Evolutionary conservation across 306 rosid species (phyloP).

Genomic region (Cicer arietinum): DNA sequence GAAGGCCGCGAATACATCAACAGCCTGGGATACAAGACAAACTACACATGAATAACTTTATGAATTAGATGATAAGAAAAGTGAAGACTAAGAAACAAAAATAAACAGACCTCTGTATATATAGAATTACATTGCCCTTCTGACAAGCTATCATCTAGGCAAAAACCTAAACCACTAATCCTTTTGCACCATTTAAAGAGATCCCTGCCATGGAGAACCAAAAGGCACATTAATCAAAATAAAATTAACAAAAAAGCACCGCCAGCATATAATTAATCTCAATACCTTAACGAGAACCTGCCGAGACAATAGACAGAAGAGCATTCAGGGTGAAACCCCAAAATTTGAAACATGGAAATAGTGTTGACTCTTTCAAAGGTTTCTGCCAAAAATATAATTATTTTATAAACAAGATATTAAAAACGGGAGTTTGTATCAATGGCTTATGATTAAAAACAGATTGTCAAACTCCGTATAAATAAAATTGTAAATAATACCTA

Average conservation of each 20-base stretch:
- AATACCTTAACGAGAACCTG: conserved; percentile 82
- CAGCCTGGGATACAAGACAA: conserved; percentile 67
- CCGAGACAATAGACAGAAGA: conserved; percentile 53
- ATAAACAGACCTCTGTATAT: conserved; percentile 71
- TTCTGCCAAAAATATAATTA: conserved; percentile 55
- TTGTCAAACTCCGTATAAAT: neutral
- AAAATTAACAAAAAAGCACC: neutral
- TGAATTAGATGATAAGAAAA: conserved; percentile 5
- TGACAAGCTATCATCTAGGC: conserved; percentile 59
- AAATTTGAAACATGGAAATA: conserved; percentile 47
- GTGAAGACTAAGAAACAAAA: neutral
- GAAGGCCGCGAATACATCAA: conserved; percentile 85
- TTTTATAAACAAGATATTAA: conserved; percentile 9
- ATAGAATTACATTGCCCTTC: conserved; percentile 58
- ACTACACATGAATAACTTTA: conserved; percentile 19
- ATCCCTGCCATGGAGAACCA: conserved; percentile 66
- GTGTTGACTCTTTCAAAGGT: conserved; percentile 69
- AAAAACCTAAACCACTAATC: conserved; percentile 61
- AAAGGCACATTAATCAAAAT: conserved; percentile 1
- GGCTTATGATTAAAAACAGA: neutral
- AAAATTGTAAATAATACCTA: conserved; percentile 54
- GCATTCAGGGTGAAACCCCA: conserved; percentile 52
- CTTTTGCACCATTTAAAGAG: conserved; percentile 98
- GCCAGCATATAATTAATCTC: conserved; percentile 12
- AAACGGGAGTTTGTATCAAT: neutral